Evolutionary conservation across 345 rosid genomes (phyloP), one percentile per base, ranked within the genome.

Genomic region (Acer negundo): DNA sequence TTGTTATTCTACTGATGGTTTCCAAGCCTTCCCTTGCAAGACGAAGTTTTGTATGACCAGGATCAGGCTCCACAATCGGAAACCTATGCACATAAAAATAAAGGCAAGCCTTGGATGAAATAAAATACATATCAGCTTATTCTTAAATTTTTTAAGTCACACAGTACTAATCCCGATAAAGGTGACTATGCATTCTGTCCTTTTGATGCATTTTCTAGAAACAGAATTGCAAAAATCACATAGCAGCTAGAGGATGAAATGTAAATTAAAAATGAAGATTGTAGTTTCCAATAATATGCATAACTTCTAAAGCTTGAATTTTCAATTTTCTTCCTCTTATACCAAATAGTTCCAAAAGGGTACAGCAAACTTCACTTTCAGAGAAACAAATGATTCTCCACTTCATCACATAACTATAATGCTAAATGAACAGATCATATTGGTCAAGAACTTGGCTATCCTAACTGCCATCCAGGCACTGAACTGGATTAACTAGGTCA

Each of bases 51-150:
- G 98, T 97, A 79, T 94, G 99, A 76, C 93, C 92, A 42, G 94
- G 97, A 89, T 92, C 97, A 86, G 99, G 99, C 76, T 94, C 99
- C 28, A 94, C 85, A 46, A 97, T 92, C 20, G 97, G 97, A 86
- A 94, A 94, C 74, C 99, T 97, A 85, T 56, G 81, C 62, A 71
- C 15, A 56, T 51, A 82, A 69, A 78, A 73, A 80, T 28, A 72
- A 65, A 46, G 74, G 71, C 10, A 28, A 51, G 63, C 63, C 73
- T 61, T 55, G 71, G 46, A 77, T 42, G 38, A 65, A 55, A 16
- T 28, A 49, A 47, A 73, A 47, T 12, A 15, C 10, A 62, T 59
- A 49, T 26, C 26, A 22, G 31, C 53, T n/a, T 7, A 10, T 31
- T 9, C 35, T n/a, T n/a, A 40, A 62, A 62, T 9, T 6, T 10